phyloP scores from a whole-genome alignment of 2,329 filamentous ascomycete genomes.

The Alternaria longipes region DNA sequence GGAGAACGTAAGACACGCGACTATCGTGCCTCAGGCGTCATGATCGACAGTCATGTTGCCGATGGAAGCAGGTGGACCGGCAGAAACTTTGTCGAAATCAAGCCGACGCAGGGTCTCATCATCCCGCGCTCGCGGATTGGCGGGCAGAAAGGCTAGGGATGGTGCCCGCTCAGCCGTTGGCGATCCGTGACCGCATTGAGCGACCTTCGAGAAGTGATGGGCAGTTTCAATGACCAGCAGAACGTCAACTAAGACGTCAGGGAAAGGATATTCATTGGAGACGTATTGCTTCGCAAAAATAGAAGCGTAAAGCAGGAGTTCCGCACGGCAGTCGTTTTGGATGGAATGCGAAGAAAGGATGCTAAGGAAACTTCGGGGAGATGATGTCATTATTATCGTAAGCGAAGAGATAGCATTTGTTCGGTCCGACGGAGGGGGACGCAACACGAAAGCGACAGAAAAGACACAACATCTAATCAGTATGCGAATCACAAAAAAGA shows the following conservation, averaged over 20 bases:
- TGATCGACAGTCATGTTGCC: slow-evolving; percentile 36
- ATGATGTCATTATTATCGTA: slow-evolving; percentile 38
- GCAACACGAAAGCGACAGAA: neutral
- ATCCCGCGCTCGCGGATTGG: slow-evolving; percentile 31
- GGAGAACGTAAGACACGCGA: slow-evolving; percentile 14
- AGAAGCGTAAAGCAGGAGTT: slow-evolving; percentile 31
- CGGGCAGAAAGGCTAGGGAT: slow-evolving; percentile 26
- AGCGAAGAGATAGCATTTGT: slow-evolving; percentile 23
- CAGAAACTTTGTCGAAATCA: slow-evolving; percentile 34
- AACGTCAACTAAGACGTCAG: slow-evolving; percentile 18
- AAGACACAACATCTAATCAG: neutral
- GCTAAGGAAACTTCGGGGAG: slow-evolving; percentile 2
- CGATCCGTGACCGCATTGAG: slow-evolving; percentile 33
- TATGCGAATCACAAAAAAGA: neutral
- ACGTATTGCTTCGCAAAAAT: slow-evolving; percentile 28
- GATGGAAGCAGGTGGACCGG: slow-evolving; percentile 26
- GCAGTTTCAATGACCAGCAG: slow-evolving; percentile 18
- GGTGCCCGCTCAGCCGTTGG: slow-evolving; percentile 29
- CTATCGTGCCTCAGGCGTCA: slow-evolving; percentile 40
- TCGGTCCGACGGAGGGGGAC: slow-evolving; percentile 4
- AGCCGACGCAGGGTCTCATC: slow-evolving; percentile 38
- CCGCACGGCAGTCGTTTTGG: slow-evolving; percentile 19
- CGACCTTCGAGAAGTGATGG: slow-evolving; percentile 26
- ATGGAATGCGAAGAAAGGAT: slow-evolving; percentile 14
- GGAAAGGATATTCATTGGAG: slow-evolving; percentile 24